Base-by-base conservation (phyloP, 169 alveolate species). In the Theileria parva region DNA sequence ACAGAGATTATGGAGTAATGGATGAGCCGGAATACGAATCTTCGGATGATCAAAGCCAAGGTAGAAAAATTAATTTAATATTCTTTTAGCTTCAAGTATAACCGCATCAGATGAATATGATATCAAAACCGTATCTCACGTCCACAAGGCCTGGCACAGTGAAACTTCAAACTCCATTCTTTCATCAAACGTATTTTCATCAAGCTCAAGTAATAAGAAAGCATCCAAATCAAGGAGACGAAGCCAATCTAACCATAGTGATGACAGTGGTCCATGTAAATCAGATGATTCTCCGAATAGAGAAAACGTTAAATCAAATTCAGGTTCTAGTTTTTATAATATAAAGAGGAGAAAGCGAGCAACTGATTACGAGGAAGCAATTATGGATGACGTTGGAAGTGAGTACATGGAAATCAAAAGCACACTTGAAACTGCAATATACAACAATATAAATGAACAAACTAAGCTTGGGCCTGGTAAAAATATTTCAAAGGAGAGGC, bases 351-450 rank as follows among this genome's bases (percentile, higher is more conserved):
- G 65, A 57, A 57, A 57, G 9, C 30, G 12, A 4, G 3, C 65
- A 57, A 4, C 4, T 57, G 17, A 9, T 25, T 23, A 15, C 3
- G 69, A 61, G 32, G 60, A 68, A 3, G 32, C 66, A 1, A 2
- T 68, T 9, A 19, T 68, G 25, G 53, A 72, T 57, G 37, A 27
- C 64, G 80, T 27, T 8, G 74, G 37, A 3, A 73, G 73, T 74
- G 87, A 85, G 60, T 73, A 48, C 32, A 76, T 85, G 57, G 91
- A 85, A 61, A 78, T 85, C 1, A 77, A 85, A 28, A 85, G 91
- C 68, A 85, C 87, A 0, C 78, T 85, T 23, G 91, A 74, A 59
- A 77, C 84, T 21, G 91, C 86, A 25, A 85, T 85, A 0, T 85
- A 85, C 73, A 85, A 85, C 73, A 78, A 85, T 73, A 71, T 67